Evolutionary conservation across 1,284 basidiomycete species (phyloP), one percentile per base, ranked within the genome.

Genomic region (Cutaneotrichosporon sp.): DNA sequence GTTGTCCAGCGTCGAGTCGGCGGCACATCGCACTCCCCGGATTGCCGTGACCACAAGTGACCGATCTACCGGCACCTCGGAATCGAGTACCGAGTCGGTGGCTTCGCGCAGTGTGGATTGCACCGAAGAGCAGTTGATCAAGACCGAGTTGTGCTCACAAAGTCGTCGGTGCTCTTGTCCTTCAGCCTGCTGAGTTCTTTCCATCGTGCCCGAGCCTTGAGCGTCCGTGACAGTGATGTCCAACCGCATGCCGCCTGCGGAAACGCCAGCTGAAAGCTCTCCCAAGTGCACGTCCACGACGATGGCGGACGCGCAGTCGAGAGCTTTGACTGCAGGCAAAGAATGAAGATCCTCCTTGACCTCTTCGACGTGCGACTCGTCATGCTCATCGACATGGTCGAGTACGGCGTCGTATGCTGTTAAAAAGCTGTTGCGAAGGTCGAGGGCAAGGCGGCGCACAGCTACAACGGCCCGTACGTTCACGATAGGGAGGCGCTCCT

Each of bases 391-490:
- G 37, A 51, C 22, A 40, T 58, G 59, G 8, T 44, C 41, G 10
- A 57, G 49, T 8, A 59, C 14, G 37, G 54, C 48, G 20, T 53
- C 33, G 10, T 52, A 26, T 8, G 54, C 55, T 0, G 54, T 36
- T 8, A 70, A 13, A 7, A 69, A 47, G 46, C 68, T 67, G 57
- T 69, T 62, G 4, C 59, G 58, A 0, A 69, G 18, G 17, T 62
- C 58, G 4, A 64, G 38, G 1, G 56, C 38, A 1, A 62, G 40
- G 12, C 49, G 49, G 20, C 60, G 49, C 2, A 68, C 42, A 13
- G 63, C 60, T 8, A 58, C 51, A 0, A 69, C n/a, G 0, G 52
- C 17, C 17, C 59, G 58, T 4, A 62, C 21, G 18, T 60, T 60
- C 12, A 46, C 41, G n/a, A 56, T 30, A 1, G 54, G 52, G 4